Base-by-base conservation (phyloP, 23 red algal species). In the Agarophyton chilense region DNA sequence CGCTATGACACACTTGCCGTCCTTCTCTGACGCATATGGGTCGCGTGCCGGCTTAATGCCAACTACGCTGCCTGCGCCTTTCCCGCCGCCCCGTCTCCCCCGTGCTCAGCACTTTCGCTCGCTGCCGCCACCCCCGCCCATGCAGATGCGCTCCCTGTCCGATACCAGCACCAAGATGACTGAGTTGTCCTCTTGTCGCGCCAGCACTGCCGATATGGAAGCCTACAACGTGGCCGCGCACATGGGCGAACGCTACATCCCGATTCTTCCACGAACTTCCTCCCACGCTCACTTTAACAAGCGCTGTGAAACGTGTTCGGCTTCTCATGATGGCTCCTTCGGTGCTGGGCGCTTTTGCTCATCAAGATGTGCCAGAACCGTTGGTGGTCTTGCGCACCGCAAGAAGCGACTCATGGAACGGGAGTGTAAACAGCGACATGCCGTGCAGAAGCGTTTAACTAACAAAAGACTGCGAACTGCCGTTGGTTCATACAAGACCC, bases 371-470 rank as follows among this genome's bases (percentile, higher is more conserved):
- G 88, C 88, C 22, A 34, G 88, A n/a, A 91, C 88, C 7, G 88
- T 91, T 28, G 88, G 88, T 25, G 88, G 88, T 1, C 58, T 91
- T 41, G 88, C 88, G 44, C 88, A 91, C 52, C 76, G 88, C 1
- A 81, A 74, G 76, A 91, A 91, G 88, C 74, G 88, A 21, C 25
- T 82, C 54, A 65, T 82, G 76, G 88, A 91, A 51, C 74, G 88
- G 22, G 85, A 72, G 40, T 52, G 35, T 31, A 89, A 89, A 57
- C 61, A 67, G 12, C 44, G 71, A 12, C 68, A 74, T 39, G 68
- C 68, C 7, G 68, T 49, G 68, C 68, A 74, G 43, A 74, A 74
- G 43, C 32, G 68, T 14, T 4, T 65, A 29, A 65, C 28, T 31
- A 74, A 29, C 68, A 74, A 74, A 33, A 43, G 68, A n/a, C 41